Conservation (phyloP, 768 basidiomycete genomes). For the Kwoniella mangroviensis region DNA sequence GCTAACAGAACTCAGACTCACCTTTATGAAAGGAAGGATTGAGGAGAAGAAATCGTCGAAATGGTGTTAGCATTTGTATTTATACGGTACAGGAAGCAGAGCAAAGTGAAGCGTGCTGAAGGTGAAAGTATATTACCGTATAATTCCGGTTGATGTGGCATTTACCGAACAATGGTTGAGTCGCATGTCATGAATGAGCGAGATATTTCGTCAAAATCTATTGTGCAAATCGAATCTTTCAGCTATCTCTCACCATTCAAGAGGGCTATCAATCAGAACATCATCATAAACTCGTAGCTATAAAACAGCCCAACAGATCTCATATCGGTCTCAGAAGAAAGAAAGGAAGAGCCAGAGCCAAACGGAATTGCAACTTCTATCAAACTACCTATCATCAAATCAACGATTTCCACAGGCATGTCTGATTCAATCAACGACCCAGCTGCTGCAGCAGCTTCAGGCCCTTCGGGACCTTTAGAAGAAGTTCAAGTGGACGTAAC, state of each 20-base stretch:
- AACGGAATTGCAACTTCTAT: background rate
- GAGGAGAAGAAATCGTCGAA: background rate
- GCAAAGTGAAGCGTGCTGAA: background rate
- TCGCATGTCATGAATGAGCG: constrained; percentile 7
- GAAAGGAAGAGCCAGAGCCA: background rate
- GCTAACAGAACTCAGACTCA: background rate
- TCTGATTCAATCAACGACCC: constrained; percentile 42
- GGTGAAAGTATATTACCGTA: background rate
- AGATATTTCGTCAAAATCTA: constrained; percentile 3
- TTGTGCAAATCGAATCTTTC: background rate
- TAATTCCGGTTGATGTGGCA: constrained; percentile 13
- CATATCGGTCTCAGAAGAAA: background rate
- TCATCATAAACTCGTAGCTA: background rate
- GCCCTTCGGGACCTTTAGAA: constrained; percentile 29
- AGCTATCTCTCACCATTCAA: background rate
- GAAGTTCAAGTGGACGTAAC: constrained; percentile 75
- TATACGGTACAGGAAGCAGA: background rate
- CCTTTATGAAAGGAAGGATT: constrained; percentile 26
- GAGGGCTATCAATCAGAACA: background rate
- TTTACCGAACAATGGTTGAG: background rate
- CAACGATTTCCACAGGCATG: constrained; percentile 3
- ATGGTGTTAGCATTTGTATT: background rate
- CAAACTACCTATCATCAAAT: background rate
- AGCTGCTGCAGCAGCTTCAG: constrained; percentile 40
- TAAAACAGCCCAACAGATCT: background rate